Base-by-base conservation (phyloP, 495 filamentous ascomycete species). In the Xylaria flabelliformis region DNA sequence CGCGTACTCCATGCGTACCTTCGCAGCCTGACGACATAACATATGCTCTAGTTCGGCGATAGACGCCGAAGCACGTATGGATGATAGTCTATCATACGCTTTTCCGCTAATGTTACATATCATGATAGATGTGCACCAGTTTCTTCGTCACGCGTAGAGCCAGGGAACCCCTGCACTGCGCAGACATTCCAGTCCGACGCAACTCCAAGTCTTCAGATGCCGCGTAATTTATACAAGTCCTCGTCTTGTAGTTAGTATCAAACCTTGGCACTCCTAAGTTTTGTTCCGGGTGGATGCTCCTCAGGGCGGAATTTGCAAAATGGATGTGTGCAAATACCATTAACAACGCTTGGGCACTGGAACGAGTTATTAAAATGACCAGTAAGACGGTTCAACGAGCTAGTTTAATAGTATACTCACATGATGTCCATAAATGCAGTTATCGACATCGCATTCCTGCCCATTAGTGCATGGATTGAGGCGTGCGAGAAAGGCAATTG, bases 381-480 rank as follows among this genome's bases (percentile, higher is more conserved):
- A 6, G 4, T 17, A 55, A 56, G 36, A 21, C 7, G 24, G 15
- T 6, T 34, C 0, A 10, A 36, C 15, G 46, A 32, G 29, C 5
- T 1, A 64, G 46, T 15, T 29, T 24, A 4, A 36, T 36, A 34
- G 4, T 59, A 21, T 46, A 80, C 82, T 76, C 67, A 85, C 84
- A 67, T 87, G 84, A 77, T 97, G 94, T 19, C 94, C 94, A 75
- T 96, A 97, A 61, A 95, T 95, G 81, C 94, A 97, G 67, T 92
- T 90, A 0, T 88, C 82, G 53, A 90, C 89, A 44, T 92, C 89
- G 77, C 94, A 97, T 21, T 89, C 87, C 74, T 91, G 86, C 4
- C 93, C 92, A 74, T 88, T 89, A 6, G 86, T 84, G 81, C 94
- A 97, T 12, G 93, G 93, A 48, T 92, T 94, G 83, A 94, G 88